phyloP scores from a whole-genome alignment of 495 filamentous ascomycete species.

The Xylaria longipes region DNA sequence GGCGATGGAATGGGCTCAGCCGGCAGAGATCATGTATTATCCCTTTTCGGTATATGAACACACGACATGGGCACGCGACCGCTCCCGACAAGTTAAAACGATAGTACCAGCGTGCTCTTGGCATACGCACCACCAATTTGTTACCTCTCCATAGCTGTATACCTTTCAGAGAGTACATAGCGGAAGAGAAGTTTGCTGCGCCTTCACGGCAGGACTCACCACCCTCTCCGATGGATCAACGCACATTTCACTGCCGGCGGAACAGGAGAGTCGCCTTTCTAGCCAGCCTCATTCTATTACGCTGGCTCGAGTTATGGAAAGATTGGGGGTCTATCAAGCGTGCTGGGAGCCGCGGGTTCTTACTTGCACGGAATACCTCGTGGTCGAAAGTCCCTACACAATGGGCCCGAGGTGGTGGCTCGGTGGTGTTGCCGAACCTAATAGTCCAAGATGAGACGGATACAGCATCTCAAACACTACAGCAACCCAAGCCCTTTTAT shows the following conservation, averaged over 20 bases:
- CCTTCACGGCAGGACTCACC: slow-evolving; percentile 10
- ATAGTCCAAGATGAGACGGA: slow-evolving; percentile 15
- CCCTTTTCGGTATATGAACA: slow-evolving; percentile 11
- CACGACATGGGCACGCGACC: slow-evolving; percentile 19
- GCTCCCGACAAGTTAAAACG: neutral
- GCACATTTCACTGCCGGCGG: slow-evolving; percentile 1
- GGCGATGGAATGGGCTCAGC: neutral
- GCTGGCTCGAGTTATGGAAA: slow-evolving; percentile 31
- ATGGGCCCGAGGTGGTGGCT: slow-evolving; percentile 33
- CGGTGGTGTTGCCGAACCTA: slow-evolving; percentile 26
- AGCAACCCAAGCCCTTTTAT: slow-evolving; percentile 19
- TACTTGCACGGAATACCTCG: slow-evolving; percentile 30
- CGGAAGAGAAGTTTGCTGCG: neutral
- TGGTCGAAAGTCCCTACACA: slow-evolving; percentile 30
- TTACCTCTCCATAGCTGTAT: neutral
- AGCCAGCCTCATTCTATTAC: slow-evolving; percentile 26
- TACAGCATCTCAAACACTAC: neutral
- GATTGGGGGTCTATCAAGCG: slow-evolving; percentile 28
- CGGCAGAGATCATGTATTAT: slow-evolving; percentile 2
- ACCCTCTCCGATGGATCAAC: slow-evolving; percentile 6
- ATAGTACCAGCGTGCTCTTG: neutral
- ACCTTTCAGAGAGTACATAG: slow-evolving; percentile 1
- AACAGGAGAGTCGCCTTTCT: slow-evolving; percentile 22
- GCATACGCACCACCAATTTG: neutral
- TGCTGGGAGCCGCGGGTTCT: slow-evolving; percentile 11